Percentiles rank a stretch among this genome's conserved stretches.
These are phyloP conservation scores for Phalaenopsis equestris DNA, from an alignment of 106 monocot genomes.

Conservation along the genomic window DNA sequence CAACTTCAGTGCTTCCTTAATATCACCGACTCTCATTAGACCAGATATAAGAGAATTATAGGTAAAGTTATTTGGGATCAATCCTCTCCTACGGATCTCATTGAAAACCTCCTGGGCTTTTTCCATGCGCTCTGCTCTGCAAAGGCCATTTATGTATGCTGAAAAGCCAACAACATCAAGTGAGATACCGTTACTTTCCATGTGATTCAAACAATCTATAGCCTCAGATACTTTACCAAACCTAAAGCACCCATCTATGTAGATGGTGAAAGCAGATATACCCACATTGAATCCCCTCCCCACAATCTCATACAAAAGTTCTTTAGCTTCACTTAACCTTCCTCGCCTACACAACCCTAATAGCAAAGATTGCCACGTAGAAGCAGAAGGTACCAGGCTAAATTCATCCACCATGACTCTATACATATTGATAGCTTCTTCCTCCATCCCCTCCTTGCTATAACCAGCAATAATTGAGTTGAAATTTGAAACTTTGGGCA, in stretches of 20 bases:
- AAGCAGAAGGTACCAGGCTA: constrained; percentile 47
- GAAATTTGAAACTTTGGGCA: constrained; percentile 35
- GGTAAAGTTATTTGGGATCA: constrained; percentile 75
- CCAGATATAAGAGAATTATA: constrained; percentile 86
- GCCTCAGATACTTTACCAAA: constrained; percentile 48
- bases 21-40: constrained; percentile 43
- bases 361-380: constrained; percentile 63
- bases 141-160: constrained; percentile 80
- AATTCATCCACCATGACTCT: constrained; percentile 32
- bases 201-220: constrained; percentile 49
- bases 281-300: constrained; percentile 44
- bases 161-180: constrained; percentile 83
- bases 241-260: constrained; percentile 65
- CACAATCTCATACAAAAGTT: constrained; percentile 53
- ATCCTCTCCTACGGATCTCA: constrained; percentile 54
- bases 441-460: constrained; percentile 50
- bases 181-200: constrained; percentile 36
- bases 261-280: constrained; percentile 47
- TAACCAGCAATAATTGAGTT: constrained; percentile 64
- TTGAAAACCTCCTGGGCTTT: constrained; percentile 45
- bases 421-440: constrained; percentile 59
- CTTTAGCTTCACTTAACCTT: constrained; percentile 45
- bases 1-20: constrained; percentile 47
- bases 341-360: constrained; percentile 60
- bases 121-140: constrained; percentile 34